Percentiles rank a stretch among this genome's conserved stretches.
These are phyloP conservation scores for Simmondsia chinensis DNA, from an alignment of 148 eudicot genomes.

Conservation along the genomic window DNA sequence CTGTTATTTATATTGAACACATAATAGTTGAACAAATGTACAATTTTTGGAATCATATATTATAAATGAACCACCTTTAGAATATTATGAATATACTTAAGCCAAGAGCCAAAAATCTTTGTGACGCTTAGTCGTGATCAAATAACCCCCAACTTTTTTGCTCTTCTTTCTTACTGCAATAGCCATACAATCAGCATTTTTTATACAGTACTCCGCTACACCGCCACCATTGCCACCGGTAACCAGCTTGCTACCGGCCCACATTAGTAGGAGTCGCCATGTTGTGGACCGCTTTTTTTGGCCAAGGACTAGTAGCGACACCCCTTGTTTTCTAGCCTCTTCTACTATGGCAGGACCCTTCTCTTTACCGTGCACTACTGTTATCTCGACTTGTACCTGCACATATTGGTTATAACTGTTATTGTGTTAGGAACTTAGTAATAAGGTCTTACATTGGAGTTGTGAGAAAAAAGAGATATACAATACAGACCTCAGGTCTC, in stretches of 20 bases:
- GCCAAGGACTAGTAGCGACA: conserved; percentile 57
- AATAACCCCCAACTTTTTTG: conserved; percentile 65
- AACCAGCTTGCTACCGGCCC: conserved; percentile 37
- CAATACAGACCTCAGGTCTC: conserved; percentile 53
- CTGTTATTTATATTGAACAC: too few relatives aligned
- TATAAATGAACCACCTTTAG: neutral
- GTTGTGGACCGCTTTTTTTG: conserved; percentile 65
- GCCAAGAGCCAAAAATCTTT: conserved; percentile 92
- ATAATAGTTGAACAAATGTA: too few relatives aligned
- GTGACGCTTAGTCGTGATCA: conserved; percentile 83
- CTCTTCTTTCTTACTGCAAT: conserved; percentile 72
- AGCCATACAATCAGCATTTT: conserved; percentile 74
- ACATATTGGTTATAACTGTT: neutral
- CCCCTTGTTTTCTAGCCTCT: conserved; percentile 50
- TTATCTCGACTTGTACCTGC: conserved; percentile 58
- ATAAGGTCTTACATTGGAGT: too few relatives aligned
- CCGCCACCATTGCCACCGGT: conserved; percentile 13
- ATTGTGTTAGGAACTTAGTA: too few relatives aligned
- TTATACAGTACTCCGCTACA: conserved; percentile 76
- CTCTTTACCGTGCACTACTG: conserved; percentile 59
- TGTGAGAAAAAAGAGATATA: too few relatives aligned
- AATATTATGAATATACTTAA: conserved; percentile 7
- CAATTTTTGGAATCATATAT: neutral
- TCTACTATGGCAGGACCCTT: conserved; percentile 70
- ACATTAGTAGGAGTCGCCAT: conserved; percentile 66